Percentiles rank a stretch among this genome's conserved stretches.
phyloP scores from a whole-genome alignment of 1,284 basidiomycete species.

The Thecaphora thlaspeos region DNA sequence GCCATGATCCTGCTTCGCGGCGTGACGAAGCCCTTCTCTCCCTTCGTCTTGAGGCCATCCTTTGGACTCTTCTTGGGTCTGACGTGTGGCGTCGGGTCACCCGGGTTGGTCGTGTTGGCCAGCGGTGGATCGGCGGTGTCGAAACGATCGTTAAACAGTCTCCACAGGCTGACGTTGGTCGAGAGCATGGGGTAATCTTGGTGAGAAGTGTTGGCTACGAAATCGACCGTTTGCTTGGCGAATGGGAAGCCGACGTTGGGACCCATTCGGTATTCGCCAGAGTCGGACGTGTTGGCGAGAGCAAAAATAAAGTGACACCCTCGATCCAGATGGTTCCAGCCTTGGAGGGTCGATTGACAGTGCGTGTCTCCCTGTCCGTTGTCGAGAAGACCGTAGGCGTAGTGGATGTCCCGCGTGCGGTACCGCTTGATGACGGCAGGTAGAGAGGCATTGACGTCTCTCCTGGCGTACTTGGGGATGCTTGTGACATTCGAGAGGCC shows the following conservation, averaged over 20 bases:
- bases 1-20: constrained; percentile 34
- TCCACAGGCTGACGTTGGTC: constrained; percentile 37
- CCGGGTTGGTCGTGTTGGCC: constrained; percentile 29
- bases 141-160: constrained; percentile 39
- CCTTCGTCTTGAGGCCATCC: constrained; percentile 8
- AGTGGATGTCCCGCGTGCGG: constrained; percentile 38
- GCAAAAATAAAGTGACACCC: constrained; percentile 39
- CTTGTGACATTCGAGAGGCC: constrained; percentile 30
- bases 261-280: too few species aligned
- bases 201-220: constrained; percentile 47
- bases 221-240: constrained; percentile 33
- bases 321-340: constrained; percentile 43
- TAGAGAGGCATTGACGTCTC: constrained; percentile 29
- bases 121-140: constrained; percentile 30
- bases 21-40: constrained; percentile 32
- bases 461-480: constrained; percentile 34
- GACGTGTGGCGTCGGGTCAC: constrained; percentile 14
- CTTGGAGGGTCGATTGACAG: constrained; percentile 41
- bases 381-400: constrained; percentile 45
- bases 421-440: constrained; percentile 28
- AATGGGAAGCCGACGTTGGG: constrained; percentile 22
- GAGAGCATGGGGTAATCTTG: constrained; percentile 55
- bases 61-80: constrained; percentile 5
- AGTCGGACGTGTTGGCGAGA: constrained; percentile 7
- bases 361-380: constrained; percentile 49